phyloP scores from a whole-genome alignment of 1,284 basidiomycete species.

The Cutaneotrichosporon dermatis region DNA sequence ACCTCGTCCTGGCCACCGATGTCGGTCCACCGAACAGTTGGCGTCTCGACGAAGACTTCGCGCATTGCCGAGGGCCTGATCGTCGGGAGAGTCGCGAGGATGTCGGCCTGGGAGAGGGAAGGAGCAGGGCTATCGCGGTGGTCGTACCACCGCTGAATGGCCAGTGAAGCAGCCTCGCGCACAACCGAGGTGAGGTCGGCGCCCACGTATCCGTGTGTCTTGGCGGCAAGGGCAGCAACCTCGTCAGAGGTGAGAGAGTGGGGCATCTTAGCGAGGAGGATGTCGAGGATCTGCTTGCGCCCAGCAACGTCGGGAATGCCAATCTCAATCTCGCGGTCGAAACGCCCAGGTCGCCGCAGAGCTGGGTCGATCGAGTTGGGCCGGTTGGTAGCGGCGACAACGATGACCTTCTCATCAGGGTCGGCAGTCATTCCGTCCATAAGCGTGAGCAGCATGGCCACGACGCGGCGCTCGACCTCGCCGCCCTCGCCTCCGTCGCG shows the following conservation, averaged over 20 bases:
- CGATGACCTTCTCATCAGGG: constrained; percentile 63
- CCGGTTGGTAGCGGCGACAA: constrained; percentile 95
- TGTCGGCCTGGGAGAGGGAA: constrained; percentile 60
- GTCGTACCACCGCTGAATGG: constrained; percentile 76
- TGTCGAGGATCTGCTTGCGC: constrained; percentile 74
- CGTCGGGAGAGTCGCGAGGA: constrained; percentile 65
- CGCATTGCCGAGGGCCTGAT: constrained; percentile 93
- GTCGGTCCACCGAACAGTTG: constrained; percentile 76
- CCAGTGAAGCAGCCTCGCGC: constrained; percentile 84
- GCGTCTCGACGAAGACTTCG: constrained; percentile 82
- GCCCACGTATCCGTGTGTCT: constrained; percentile 94
- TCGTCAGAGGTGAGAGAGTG: constrained; percentile 62
- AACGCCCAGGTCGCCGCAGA: constrained; percentile 83
- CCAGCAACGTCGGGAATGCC: constrained; percentile 85
- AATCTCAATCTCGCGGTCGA: constrained; percentile 96
- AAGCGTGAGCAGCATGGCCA: constrained; percentile 89
- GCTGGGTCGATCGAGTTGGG: constrained; percentile 98
- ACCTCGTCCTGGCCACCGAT: constrained; percentile 79
- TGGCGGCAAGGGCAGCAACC: constrained; percentile 63
- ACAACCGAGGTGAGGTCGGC: constrained; percentile 90
- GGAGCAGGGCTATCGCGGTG: constrained; percentile 35
- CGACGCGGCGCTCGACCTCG: constrained; percentile 93
- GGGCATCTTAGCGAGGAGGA: constrained; percentile 75
- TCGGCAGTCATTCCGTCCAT: constrained; percentile 80
- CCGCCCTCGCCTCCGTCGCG: constrained; percentile 79